Conservation (phyloP, 2,329 filamentous ascomycete genomes). For the Xylaria sp. region DNA sequence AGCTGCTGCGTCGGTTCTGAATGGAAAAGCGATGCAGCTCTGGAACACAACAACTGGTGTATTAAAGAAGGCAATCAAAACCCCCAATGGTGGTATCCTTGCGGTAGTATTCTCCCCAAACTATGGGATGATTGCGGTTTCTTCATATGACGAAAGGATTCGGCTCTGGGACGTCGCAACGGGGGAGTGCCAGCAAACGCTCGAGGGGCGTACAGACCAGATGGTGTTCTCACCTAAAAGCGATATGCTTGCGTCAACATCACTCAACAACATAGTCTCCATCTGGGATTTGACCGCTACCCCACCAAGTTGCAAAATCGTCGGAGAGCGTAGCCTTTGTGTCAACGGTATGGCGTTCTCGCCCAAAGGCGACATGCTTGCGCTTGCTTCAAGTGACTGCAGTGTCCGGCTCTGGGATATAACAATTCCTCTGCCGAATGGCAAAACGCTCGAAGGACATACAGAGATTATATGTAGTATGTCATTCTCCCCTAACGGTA, state of each 20-base stretch:
- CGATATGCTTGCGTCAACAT: background rate
- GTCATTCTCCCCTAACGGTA: too few species aligned
- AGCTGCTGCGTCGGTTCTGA: background rate
- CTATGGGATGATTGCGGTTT: background rate
- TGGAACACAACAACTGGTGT: background rate
- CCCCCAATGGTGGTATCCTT: too few species aligned
- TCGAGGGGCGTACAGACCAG: background rate
- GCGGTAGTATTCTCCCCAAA: conserved; percentile 1
- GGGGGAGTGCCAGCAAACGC: background rate
- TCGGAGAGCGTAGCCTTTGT: background rate
- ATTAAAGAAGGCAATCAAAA: background rate
- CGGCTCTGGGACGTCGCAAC: background rate
- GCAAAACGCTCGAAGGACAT: too few species aligned
- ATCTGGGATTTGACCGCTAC: background rate
- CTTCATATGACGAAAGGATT: background rate
- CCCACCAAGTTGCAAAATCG: background rate
- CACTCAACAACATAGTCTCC: background rate
- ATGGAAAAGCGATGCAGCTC: background rate
- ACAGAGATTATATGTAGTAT: too few species aligned
- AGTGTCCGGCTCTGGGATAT: too few species aligned
- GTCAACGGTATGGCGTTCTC: too few species aligned
- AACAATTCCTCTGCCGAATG: too few species aligned
- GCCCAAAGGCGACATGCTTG: background rate
- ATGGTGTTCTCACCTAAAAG: background rate
- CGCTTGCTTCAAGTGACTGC: background rate